Evolutionary conservation across 129 eudicot genomes (phyloP), one percentile per base, ranked within the genome.

Genomic region (Artemisia tridentata): DNA sequence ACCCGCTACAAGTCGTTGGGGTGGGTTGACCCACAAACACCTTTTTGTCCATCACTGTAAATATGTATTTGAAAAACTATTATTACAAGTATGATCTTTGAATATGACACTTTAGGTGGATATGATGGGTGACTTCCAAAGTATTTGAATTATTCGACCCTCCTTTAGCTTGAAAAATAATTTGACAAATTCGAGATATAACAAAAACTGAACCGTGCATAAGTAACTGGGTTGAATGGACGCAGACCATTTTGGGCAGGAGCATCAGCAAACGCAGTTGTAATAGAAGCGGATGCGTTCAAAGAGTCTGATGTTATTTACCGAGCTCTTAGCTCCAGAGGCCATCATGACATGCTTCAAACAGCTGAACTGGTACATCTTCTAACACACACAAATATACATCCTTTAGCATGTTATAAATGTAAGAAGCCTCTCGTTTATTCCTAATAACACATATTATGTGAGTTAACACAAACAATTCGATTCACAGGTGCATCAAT

Each of bases 301-400:
- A 95, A 95, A 72, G 99, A 95, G 54, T 80, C 95, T 11, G 99
- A 95, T 63, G 97, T 95, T 67, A 87, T 95, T 29, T 95, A 95
- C 72, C 84, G 64, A 78, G 99, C 97, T 75, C 95, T 90, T 25
- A 90, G 85, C 85, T 85, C 96, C 8, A 73, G 91, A 38, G 92
- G 96, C 43, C 99, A 95, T 76, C 96, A 95, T 69, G 97, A 95
- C 80, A 86, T 91, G 90, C 96, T 95, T 79, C 97, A 95, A 71
- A 95, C 96, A 19, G 93, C 99, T 67, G 99, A 95, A 88, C 78
- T 90, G 77, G 99, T 88, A 84, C 64, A 15, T 53, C 34, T 29
- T 23, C 61, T 63, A 53, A 23, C 21, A n/a, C 56, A 52, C 48
- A 25, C 53, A 19, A 63, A 11, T 53, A 29, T 45, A 62, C 74